Evolutionary conservation across 345 rosid species (phyloP), one percentile per base, ranked within the genome.

Genomic region (Rhodamnia rubescens): DNA sequence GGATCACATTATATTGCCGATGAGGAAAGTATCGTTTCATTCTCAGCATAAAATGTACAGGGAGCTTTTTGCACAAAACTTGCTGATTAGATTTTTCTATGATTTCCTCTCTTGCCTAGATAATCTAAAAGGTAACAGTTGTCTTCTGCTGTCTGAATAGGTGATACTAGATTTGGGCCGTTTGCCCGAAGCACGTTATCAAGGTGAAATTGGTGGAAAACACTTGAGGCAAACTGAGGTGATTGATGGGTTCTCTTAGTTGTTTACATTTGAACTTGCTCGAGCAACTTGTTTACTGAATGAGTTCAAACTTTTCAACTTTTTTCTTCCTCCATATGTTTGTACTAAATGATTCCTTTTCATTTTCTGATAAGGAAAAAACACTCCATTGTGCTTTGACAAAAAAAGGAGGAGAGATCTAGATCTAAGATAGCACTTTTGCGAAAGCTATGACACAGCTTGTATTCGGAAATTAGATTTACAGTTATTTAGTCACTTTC

Each of bases 111-210:
- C 80, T 24, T 69, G 47, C 24, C 0, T 69, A 69, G 80, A 69
- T 18, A 36, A 36, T 69, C 47, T 69, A 69, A 20, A 36, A 18
- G 47, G 22, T 69, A 69, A 36, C 47, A 36, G 80, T 26, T 69
- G 26, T 36, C 80, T 36, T 69, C 47, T 69, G 80, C 47, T 18
- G 26, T 69, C 47, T 2, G 26, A 69, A 78, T 69, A 92, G 95
- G 94, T 94, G 64, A 69, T 89, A 55, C 74, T 93, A 89, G 97
- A 92, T 86, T 86, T 93, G 55, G 97, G 94, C 27, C 92, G 92
- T 83, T 88, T 92, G 84, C 94, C 94, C 22, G 93, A 91, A 85
- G 97, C 97, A 82, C 94, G 93, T 58, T 93, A 91, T 90, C 91
- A 89, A 5, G 95, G 93, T 69, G 94, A 91, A 91, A 83, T 57